phyloP scores from a whole-genome alignment of 805 yeast genomes.

The Candida endomychidarum region DNA sequence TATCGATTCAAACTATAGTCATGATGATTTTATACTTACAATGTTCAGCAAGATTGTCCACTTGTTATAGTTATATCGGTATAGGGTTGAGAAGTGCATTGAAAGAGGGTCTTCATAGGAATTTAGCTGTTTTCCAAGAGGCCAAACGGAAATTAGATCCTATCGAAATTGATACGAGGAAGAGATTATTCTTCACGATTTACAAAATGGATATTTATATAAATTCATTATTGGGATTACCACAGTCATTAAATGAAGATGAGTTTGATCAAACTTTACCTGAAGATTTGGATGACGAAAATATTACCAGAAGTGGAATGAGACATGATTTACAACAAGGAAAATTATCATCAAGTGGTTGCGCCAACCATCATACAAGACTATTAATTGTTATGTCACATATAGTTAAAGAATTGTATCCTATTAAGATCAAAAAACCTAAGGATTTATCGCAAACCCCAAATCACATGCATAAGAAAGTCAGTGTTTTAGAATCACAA shows the following conservation, averaged over 20 bases:
- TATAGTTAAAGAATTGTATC: constrained; percentile 72
- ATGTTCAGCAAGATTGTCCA: constrained; percentile 82
- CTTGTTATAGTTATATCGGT: constrained; percentile 88
- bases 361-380: constrained; percentile 83
- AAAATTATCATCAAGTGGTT: constrained; percentile 66
- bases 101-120: constrained; percentile 80
- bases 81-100: constrained; percentile 81
- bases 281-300: constrained; percentile 80
- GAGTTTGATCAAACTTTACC: constrained; percentile 90
- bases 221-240: constrained; percentile 83
- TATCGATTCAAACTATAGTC: constrained; percentile 81
- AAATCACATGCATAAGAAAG: constrained; percentile 43
- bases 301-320: constrained; percentile 68
- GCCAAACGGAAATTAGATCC: constrained; percentile 62
- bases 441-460: constrained; percentile 20
- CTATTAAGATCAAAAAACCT: constrained; percentile 49
- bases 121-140: constrained; percentile 47
- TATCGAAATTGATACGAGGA: constrained; percentile 78
- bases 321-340: constrained; percentile 46
- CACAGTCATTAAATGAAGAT: constrained; percentile 70
- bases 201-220: constrained; percentile 89
- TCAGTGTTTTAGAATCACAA: constrained; percentile 65
- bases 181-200: constrained; percentile 84
- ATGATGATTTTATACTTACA: constrained; percentile 85
- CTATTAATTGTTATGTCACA: constrained; percentile 68